Conservation (phyloP, 192 early-diverging fungal species). For the Glomus cerebriforme region DNA sequence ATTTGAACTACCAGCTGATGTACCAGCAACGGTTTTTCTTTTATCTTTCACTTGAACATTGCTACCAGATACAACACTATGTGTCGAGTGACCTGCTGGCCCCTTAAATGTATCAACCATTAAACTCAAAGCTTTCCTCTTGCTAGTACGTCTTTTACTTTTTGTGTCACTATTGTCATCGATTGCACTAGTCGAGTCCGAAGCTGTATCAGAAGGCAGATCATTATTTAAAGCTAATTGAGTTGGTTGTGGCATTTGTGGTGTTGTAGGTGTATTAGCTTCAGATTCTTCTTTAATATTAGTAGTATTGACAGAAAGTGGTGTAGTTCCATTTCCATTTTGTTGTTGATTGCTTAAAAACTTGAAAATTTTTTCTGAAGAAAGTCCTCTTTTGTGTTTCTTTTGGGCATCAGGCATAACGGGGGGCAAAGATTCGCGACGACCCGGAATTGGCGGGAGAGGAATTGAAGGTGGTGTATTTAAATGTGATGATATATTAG, state of each 20-base stretch:
- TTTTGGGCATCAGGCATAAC: constrained; percentile 7
- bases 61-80: constrained; percentile 5
- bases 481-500: background rate
- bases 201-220: constrained; percentile 11
- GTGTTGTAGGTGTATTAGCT: background rate
- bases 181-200: constrained; percentile 9
- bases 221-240: constrained; percentile 1
- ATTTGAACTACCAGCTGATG: constrained; percentile 33
- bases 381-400: constrained; percentile 18
- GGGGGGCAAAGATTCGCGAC: constrained; percentile 4
- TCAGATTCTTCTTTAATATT: background rate
- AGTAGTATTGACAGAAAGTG: background rate
- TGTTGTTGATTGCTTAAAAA: background rate
- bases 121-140: constrained; percentile 29
- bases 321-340: background rate
- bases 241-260: background rate
- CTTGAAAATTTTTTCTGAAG: constrained; percentile 9
- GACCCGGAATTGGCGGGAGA: constrained; percentile 20
- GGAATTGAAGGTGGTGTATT: constrained; percentile 13
- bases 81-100: background rate
- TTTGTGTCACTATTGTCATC: constrained; percentile 9
- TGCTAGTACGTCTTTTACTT: background rate
- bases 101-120: constrained; percentile 32
- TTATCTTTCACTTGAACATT: constrained; percentile 24
- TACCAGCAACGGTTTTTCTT: constrained; percentile 16